Base-by-base conservation (phyloP, 352 stramenopile genomes). In the Globisporangium parvum region DNA sequence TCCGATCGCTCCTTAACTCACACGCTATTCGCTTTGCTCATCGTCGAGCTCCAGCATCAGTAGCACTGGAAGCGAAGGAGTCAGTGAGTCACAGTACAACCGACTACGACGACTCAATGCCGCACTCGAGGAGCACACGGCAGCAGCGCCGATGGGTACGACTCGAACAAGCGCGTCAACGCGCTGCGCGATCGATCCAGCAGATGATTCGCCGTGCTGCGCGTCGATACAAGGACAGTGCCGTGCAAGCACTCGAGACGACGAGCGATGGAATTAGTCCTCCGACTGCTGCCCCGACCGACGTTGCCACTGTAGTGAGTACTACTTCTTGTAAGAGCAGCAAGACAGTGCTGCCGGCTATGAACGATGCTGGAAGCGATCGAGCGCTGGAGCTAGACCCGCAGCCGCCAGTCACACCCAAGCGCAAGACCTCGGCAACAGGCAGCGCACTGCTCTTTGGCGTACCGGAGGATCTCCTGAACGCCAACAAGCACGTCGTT, bases 1-100 rank as follows among this genome's bases (percentile, higher is more conserved):
- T 88, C 17, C 76, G 77, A 17, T 70, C 70, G 18, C 58, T 87
- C 35, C 35, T 86, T 4, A 67, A 75, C 17, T 78, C 63, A 0
- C 59, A 60, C 6, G 2, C 62, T 2, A 52, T 76, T 44, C 52
- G 57, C 12, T 82, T 81, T 53, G 35, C 63, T 15, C 59, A 75
- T 40, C 35, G 18, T 17, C 9, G 37, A 23, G 6, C 15, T 37
- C 0, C 33, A 33, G 11, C 33, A 57, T 24, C 5, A 8, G 10
- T 8, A 37, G 31, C 31, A 12, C 31, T 37, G 31, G 31, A 37
- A 14, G 31, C 31, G 6, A 11, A 37, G 10, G 31, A 37, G 31
- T 12, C 31, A 12, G 31, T 10, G 31, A 37, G 31, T 12, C 31
- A 8, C 12, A 12, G 31, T 23, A 20, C 2, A 3, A 49, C 20